Evolutionary conservation across 371 early-diverging fungal genomes (phyloP), one percentile per base, ranked within the genome.

Genomic region (Rhizomucor miehei): DNA sequence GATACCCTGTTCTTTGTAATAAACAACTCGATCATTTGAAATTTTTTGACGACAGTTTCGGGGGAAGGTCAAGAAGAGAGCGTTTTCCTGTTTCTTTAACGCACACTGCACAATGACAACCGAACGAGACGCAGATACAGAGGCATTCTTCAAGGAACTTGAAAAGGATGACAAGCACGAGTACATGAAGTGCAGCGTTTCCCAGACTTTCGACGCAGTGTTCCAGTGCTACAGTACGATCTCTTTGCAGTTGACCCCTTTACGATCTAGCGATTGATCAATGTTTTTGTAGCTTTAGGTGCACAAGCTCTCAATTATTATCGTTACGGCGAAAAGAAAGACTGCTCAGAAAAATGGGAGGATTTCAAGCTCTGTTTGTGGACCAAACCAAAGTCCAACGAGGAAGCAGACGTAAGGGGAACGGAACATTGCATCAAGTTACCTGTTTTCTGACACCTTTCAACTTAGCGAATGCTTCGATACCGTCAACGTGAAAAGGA

Each of bases 251-350:
- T 43, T 36, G 2, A 12, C n/a, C 10, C 13, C 17, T 16, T 17
- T 49, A 13, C 21, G 14, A 35, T n/a, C 14, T 45, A 35, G 39
- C 52, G 39, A 34, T 2, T 17, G 1, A 2, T 46, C 45, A n/a
- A 5, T 29, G 3, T 40, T 29, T 54, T 20, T 43, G n/a, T 48
- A 75, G 76, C 73, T 40, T 53, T 75, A 1, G 68, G 73, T 34
- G 55, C 67, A 36, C 76, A 75, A 49, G 76, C 76, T 24, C 51
- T 66, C 6, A 51, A 75, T 43, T 75, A 75, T 51, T 75, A 75
- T 50, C 66, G 76, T 21, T 75, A 75, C 53, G 76, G 76, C 9
- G 56, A 63, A 51, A 75, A 72, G 48, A 75, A 68, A 24, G 70
- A 75, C 52, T 75, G 76, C 40, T 62, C 66, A 24, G 54, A 40